Evolutionary conservation across 140 eudicot species (phyloP), one percentile per base, ranked within the genome.

Genomic region (Oenanthe javanica): DNA sequence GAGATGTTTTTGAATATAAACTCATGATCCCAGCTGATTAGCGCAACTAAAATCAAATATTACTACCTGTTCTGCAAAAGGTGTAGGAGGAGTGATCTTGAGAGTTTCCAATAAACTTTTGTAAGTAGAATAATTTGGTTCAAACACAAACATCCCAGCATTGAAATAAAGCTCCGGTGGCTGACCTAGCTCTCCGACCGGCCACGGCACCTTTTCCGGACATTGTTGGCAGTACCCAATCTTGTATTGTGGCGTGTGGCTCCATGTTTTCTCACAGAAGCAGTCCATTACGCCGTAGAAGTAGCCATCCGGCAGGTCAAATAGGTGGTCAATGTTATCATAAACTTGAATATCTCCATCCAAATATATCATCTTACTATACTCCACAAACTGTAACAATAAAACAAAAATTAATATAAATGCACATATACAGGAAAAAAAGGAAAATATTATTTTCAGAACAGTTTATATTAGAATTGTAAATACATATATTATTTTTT

Each of bases 251-350:
- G 91, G 86, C 4, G 94, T 85, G 77, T 90, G 91, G 45, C 92
- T 87, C 97, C 97, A 93, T 57, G 96, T 90, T 75, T 88, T 84
- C 86, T 92, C 96, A 55, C 97, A 90, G 48, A 92, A 92, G 57
- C 97, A 92, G 79, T 92, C 97, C 93, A 92, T 87, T 14, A 90
- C 96, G 9, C 90, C 96, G 76, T 93, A 93, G 42, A 93, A 86
- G 48, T 85, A n/a, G n/a, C 96, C 97, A 40, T 86, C 82, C 18
- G 88, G 90, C 52, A 93, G 71, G 77, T 93, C 96, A 76, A 89
- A 93, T 78, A 93, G 79, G 42, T 93, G 91, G 81, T 93, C 97
- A 40, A 93, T 90, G 88, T 89, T 93, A 1, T 86, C 91, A n/a
- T 76, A 93, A 78, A 93, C 97, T 67, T 90, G 92, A 9, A 90